Conservation (phyloP, 1,139 yeast genomes). For the Yamadazyma spencermartinsiae region DNA sequence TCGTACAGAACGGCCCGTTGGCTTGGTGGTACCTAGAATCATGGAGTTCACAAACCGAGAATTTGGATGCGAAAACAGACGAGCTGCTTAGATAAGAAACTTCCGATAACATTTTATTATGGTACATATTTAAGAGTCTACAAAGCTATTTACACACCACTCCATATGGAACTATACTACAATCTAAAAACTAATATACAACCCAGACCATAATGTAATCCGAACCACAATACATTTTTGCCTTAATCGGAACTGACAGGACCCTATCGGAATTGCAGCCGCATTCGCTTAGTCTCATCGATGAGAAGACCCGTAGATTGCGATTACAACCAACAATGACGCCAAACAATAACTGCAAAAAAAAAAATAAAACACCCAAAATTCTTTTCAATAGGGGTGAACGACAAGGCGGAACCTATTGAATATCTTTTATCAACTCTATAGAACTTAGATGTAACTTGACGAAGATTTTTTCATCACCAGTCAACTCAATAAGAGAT, state of each 20-base stretch:
- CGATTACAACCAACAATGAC: constrained; percentile 2
- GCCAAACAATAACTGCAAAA: neutral
- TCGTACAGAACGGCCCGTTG: neutral
- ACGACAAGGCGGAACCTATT: constrained; percentile 2
- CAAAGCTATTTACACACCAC: no score
- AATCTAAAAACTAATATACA: no score
- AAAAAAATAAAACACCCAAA: neutral
- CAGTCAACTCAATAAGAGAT: constrained; percentile 58
- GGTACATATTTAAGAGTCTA: no score
- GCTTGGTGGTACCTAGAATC: neutral
- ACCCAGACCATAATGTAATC: no score
- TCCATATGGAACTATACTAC: no score
- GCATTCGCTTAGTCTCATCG: constrained; percentile 1
- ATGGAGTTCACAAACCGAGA: neutral
- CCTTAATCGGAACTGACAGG: no score
- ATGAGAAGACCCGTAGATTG: constrained; percentile 1
- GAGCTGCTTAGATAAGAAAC: neutral
- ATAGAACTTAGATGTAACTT: constrained; percentile 69
- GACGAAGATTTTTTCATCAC: constrained; percentile 59
- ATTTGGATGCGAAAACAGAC: constrained; percentile 2
- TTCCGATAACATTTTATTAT: neutral
- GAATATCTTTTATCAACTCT: constrained; percentile 35
- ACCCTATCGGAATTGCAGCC: no score
- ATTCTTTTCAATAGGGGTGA: neutral
- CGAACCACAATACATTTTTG: no score